Conservation (phyloP, 495 filamentous ascomycete species). For the Lophiostoma macrostomum region DNA sequence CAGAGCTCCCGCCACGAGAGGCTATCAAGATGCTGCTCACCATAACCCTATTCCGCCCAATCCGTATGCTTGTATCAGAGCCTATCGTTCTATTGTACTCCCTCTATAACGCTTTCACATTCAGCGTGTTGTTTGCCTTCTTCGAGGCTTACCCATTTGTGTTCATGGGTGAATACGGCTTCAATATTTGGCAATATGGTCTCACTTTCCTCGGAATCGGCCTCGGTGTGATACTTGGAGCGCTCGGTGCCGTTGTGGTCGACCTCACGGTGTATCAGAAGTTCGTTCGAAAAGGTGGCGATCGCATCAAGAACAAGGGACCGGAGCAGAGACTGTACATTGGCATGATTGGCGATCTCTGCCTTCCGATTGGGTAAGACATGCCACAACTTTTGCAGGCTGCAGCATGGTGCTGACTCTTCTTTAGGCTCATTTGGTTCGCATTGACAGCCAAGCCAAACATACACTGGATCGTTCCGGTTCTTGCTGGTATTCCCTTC, state of each 20-base stretch:
- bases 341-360: slow-evolving; percentile 58
- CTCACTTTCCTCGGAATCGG: slow-evolving; percentile 59
- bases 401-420: background rate
- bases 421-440: slow-evolving; percentile 46
- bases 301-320: slow-evolving; percentile 32
- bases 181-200: slow-evolving; percentile 43
- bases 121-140: slow-evolving; percentile 61
- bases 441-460: slow-evolving; percentile 44
- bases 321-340: slow-evolving; percentile 58
- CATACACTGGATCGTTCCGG: slow-evolving; percentile 47
- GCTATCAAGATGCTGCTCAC: slow-evolving; percentile 52
- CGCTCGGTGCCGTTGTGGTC: slow-evolving; percentile 45
- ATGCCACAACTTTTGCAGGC: background rate
- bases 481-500: slow-evolving; percentile 59
- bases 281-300: slow-evolving; percentile 11
- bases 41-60: slow-evolving; percentile 55
- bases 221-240: slow-evolving; percentile 52
- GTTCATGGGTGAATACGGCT: slow-evolving; percentile 16
- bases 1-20: background rate
- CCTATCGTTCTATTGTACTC: slow-evolving; percentile 61
- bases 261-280: slow-evolving; percentile 43
- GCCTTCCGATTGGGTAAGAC: slow-evolving; percentile 47
- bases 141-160: slow-evolving; percentile 58
- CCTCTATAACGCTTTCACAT: slow-evolving; percentile 61
- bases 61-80: slow-evolving; percentile 61